A percentile compares a stretch with the other conserved stretches of the same genome.
Evolutionary conservation across 192 early-diverging fungal species (phyloP).

Genomic region (Coemansia sp.): DNA sequence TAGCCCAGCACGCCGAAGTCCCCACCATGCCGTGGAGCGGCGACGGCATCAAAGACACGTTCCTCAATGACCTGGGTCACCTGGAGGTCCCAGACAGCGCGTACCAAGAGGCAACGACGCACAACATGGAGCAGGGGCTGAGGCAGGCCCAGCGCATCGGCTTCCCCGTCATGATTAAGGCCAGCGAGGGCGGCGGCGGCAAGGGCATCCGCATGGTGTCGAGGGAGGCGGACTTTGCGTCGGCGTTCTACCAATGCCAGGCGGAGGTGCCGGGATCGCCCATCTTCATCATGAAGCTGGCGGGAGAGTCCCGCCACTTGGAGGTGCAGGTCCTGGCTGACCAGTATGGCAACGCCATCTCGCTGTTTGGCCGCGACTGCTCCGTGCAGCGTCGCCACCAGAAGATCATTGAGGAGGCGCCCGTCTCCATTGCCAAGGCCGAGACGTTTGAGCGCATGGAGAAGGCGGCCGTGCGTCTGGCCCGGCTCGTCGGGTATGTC

Average conservation of each 20-base stretch:
- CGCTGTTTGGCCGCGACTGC: constrained; percentile 97
- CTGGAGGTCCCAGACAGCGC: constrained; percentile 79
- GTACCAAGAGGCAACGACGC: constrained; percentile 80
- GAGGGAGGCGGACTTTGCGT: constrained; percentile 66
- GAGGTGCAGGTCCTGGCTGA: constrained; percentile 97
- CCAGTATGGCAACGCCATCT: constrained; percentile 96
- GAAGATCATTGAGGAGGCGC: constrained; percentile 99
- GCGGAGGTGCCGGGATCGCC: constrained; percentile 96
- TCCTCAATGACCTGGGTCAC: constrained; percentile 65
- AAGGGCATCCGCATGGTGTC: constrained; percentile 98
- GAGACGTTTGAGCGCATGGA: constrained; percentile 89
- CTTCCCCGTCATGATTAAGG: constrained; percentile 99
- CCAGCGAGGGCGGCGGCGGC: constrained; percentile 97
- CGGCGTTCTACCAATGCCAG: constrained; percentile 82
- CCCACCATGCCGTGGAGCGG: constrained; percentile 97
- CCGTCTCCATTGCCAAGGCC: constrained; percentile 79
- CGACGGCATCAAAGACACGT: constrained; percentile 74
- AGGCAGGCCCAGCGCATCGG: constrained; percentile 84
- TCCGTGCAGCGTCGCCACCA: constrained; percentile 98
- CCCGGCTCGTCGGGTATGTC: constrained; percentile 91
- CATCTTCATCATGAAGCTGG: constrained; percentile 98
- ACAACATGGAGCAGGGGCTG: constrained; percentile 82
- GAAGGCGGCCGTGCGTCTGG: constrained; percentile 92
- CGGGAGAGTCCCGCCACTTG: constrained; percentile 91
- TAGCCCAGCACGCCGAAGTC: constrained; percentile 94